Percentiles rank a stretch among this genome's conserved stretches.
Conservation (phyloP, 1,139 yeast species). For the Pichia sp. region DNA sequence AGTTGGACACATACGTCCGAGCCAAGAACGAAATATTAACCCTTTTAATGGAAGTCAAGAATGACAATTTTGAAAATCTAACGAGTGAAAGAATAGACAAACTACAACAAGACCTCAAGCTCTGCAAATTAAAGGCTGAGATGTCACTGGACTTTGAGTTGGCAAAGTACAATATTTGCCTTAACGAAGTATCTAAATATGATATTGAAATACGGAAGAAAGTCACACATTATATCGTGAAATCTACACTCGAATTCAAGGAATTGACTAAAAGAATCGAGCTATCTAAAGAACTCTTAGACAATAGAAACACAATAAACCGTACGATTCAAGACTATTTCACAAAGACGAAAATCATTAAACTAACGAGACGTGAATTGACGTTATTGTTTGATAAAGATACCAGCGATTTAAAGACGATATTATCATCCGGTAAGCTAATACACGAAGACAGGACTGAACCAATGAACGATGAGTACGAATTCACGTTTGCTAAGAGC, state of each 20-base stretch:
- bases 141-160: slow-evolving; percentile 23
- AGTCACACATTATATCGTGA: slow-evolving; percentile 23
- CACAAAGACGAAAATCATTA: slow-evolving; percentile 23
- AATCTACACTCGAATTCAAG: slow-evolving; percentile 23
- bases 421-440: slow-evolving; percentile 27
- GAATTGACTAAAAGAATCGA: slow-evolving; percentile 20
- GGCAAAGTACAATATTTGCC: slow-evolving; percentile 17
- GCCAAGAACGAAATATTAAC: slow-evolving; percentile 22
- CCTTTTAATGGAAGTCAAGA: slow-evolving; percentile 17
- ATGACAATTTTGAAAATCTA: slow-evolving; percentile 17
- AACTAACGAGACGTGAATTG: slow-evolving; percentile 25
- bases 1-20: slow-evolving; percentile 26
- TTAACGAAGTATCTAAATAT: slow-evolving; percentile 18
- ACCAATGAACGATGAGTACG: slow-evolving; percentile 20
- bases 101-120: slow-evolving; percentile 19
- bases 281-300: slow-evolving; percentile 22
- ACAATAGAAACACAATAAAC: slow-evolving; percentile 26
- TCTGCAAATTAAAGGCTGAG: slow-evolving; percentile 19
- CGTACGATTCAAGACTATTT: slow-evolving; percentile 24
- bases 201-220: slow-evolving; percentile 21
- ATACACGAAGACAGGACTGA: slow-evolving; percentile 20
- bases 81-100: slow-evolving; percentile 18
- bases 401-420: slow-evolving; percentile 22
- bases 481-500: slow-evolving; percentile 22
- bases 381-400: slow-evolving; percentile 28